Evolutionary conservation across 2,329 filamentous ascomycete species (phyloP).

Genomic region (Ophiostoma ips): DNA sequence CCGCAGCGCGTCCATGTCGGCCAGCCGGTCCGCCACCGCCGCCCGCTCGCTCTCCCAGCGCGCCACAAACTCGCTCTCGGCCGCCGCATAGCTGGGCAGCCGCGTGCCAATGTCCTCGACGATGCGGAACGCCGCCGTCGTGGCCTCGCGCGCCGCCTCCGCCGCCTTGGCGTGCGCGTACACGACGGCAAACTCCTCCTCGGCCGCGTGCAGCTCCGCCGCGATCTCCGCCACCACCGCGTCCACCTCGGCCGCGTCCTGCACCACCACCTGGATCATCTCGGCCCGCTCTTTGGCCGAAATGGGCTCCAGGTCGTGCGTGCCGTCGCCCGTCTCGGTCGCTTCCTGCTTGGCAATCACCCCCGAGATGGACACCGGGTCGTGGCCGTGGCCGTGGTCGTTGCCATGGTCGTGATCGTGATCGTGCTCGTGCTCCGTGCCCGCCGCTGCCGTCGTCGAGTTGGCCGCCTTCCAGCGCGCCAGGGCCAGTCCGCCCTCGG

Average conservation of each 20-base stretch:
- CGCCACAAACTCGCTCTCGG: constrained; percentile 47
- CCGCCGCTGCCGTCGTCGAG: constrained; percentile 18
- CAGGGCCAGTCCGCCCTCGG: constrained; percentile 62
- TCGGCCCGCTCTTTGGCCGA: constrained; percentile 63
- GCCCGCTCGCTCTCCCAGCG: constrained; percentile 64
- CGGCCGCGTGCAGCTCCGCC: constrained; percentile 64
- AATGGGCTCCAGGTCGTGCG: constrained; percentile 45
- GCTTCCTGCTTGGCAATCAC: constrained; percentile 42
- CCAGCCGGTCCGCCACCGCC: constrained; percentile 52
- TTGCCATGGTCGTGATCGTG: constrained; percentile 21
- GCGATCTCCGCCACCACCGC: constrained; percentile 57
- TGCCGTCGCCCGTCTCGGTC: not conserved
- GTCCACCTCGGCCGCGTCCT: constrained; percentile 55
- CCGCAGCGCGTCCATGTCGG: constrained; percentile 62
- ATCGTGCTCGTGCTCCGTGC: constrained; percentile 24
- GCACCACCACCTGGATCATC: constrained; percentile 67
- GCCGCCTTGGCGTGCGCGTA: constrained; percentile 47
- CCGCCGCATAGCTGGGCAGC: constrained; percentile 50
- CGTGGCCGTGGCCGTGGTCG: constrained; percentile 17
- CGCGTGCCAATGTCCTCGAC: constrained; percentile 55
- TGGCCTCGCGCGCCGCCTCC: constrained; percentile 39
- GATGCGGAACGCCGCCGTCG: constrained; percentile 48
- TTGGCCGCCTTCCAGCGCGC: constrained; percentile 48
- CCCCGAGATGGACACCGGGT: constrained; percentile 46
- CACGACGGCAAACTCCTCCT: constrained; percentile 51